These are phyloP conservation scores for Solanum aculeatissimum DNA, from an alignment of 305 asterid genomes.

Conservation along the genomic window DNA sequence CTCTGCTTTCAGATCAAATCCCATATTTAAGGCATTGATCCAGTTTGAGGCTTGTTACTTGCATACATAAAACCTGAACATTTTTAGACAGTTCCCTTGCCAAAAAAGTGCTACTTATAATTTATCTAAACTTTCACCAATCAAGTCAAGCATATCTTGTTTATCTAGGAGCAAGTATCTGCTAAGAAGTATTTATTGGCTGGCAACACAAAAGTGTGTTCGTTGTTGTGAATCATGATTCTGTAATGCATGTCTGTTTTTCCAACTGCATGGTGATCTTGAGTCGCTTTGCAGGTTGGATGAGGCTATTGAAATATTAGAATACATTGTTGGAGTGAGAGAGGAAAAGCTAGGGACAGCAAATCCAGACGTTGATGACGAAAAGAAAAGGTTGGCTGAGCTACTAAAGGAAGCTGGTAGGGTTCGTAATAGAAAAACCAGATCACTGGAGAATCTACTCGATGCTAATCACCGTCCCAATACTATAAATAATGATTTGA, in stretches of 20 bases:
- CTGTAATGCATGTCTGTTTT: background rate
- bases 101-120: background rate
- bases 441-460: conserved; percentile 67
- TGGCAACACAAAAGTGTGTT: background rate
- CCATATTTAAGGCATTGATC: background rate
- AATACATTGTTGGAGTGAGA: conserved; percentile 76
- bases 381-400: conserved; percentile 79
- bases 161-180: background rate
- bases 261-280: background rate
- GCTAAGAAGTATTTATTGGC: background rate
- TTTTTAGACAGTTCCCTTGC: background rate
- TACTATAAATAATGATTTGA: conserved; percentile 26
- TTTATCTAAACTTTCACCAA: background rate
- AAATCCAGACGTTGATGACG: conserved; percentile 84
- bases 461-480: conserved; percentile 43
- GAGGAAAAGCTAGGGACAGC: conserved; percentile 99
- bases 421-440: conserved; percentile 57
- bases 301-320: conserved; percentile 74
- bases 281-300: conserved; percentile 41
- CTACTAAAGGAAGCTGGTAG: conserved; percentile 70
- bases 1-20: background rate
- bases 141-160: background rate
- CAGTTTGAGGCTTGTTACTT: background rate
- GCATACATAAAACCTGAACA: background rate
- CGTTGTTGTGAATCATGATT: background rate